Base-by-base conservation (phyloP, 2,329 filamentous ascomycete genomes). In the Fusarium nisikadoi region DNA sequence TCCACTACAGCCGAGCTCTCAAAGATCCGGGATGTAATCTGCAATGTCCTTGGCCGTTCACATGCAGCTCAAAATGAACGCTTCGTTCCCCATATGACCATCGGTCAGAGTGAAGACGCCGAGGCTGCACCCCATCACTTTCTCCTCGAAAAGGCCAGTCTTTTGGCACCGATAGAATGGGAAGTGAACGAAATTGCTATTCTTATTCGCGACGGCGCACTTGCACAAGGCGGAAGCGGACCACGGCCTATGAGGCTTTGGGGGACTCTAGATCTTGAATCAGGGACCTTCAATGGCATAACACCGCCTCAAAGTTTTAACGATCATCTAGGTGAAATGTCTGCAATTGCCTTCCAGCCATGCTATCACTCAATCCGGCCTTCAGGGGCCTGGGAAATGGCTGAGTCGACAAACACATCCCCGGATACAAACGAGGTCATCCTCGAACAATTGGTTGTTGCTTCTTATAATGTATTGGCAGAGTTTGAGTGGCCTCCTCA, bases 81-180 rank as follows among this genome's bases (percentile, higher is more conserved):
- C 2, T 86, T 83, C 65, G 81, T 63, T 12, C 77, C 78, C 10
- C 90, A 92, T 77, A 79, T 92, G 79, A 92, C 89, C 1, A 80
- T 92, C 29, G 90, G 87, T 1, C 90, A 92, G 73, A 88, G 84
- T 45, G 83, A 86, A 39, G 84, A 88, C 29, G 72, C 80, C 14
- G 76, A 80, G 8, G 79, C 82, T 9, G 81, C 83, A 23, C 79
- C 84, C n/a, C 85, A 88, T 65, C 80, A 85, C 12, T 87, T 85
- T 38, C 77, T 91, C 9, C 65, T 88, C 8, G 81, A 86, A 25
- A 91, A 91, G 73, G 84, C 85, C 8, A 79, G 80, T 6, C 76
- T 86, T 10, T 70, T 91, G 20, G 84, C 87, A 0, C 68, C 79
- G 0, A 27, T 90, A 4, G 73, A 81, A 11, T 92, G 90, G 85